phyloP scores from a whole-genome alignment of 2,329 filamentous ascomycete species.

The Epichloe typhina region DNA sequence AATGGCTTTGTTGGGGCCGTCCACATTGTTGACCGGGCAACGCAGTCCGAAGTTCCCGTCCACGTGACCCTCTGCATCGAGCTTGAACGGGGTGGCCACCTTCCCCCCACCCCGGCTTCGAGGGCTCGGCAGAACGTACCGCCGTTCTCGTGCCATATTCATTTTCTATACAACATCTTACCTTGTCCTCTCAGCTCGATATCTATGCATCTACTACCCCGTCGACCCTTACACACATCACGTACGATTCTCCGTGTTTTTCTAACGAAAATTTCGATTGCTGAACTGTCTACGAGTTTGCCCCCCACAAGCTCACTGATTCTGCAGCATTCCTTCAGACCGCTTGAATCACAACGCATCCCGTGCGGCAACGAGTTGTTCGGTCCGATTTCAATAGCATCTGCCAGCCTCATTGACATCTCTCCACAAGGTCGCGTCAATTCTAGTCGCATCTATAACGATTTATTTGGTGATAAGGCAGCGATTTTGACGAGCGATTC shows the following conservation, averaged over 20 bases:
- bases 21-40: conserved; percentile 10
- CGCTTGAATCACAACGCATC: background rate
- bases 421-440: background rate
- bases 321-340: conserved; percentile 11
- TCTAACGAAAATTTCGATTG: conserved; percentile 6
- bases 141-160: conserved; percentile 15
- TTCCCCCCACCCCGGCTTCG: conserved; percentile 1
- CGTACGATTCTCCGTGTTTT: background rate
- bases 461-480: background rate
- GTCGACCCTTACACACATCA: conserved; percentile 1
- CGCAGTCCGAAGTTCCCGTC: background rate
- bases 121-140: conserved; percentile 17
- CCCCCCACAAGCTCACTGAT: conserved; percentile 11
- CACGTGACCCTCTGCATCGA: conserved; percentile 15
- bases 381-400: background rate
- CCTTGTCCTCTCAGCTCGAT: conserved; percentile 20
- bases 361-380: background rate
- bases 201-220: conserved; percentile 11
- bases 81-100: background rate
- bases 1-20: conserved; percentile 1
- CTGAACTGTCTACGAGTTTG: conserved; percentile 12
- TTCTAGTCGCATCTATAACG: background rate
- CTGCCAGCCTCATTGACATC: background rate
- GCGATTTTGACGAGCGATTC: conserved; percentile 6
- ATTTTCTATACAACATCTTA: conserved; percentile 17